A percentile compares a stretch with the other conserved stretches of the same genome.
Conservation (phyloP, 1,284 basidiomycete genomes). For the Marasmius sp. region DNA sequence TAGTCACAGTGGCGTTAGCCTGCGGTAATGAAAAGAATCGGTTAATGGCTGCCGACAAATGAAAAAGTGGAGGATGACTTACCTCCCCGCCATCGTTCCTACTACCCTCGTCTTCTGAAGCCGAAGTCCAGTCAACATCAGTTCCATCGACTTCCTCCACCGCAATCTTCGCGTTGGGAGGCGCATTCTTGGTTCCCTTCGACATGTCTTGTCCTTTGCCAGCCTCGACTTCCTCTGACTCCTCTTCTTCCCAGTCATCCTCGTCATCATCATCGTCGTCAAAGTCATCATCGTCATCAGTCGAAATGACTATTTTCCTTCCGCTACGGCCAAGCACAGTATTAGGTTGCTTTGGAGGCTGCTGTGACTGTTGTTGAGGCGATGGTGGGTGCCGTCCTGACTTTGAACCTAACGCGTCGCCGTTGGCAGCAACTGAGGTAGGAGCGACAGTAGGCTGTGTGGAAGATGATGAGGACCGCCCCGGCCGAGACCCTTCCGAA, state of each 20-base stretch:
- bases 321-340: slow-evolving; percentile 1
- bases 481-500: background rate
- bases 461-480: background rate
- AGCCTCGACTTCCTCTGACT: background rate
- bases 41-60: slow-evolving; percentile 12
- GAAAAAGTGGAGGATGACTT: background rate
- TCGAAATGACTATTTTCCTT: slow-evolving; percentile 34
- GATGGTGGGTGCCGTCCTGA: background rate
- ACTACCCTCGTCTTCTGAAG: slow-evolving; percentile 17
- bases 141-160: slow-evolving; percentile 43
- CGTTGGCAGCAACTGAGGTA: background rate
- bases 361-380: slow-evolving; percentile 14
- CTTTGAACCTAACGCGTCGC: background rate
- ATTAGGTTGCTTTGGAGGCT: slow-evolving; percentile 15
- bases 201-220: background rate
- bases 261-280: slow-evolving; percentile 51
- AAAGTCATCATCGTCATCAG: slow-evolving; percentile 41
- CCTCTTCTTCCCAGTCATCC: slow-evolving; percentile 35
- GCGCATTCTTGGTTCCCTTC: background rate
- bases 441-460: background rate
- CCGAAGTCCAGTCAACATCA: slow-evolving; percentile 37
- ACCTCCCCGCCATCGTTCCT: background rate
- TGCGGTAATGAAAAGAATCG: slow-evolving; percentile 7
- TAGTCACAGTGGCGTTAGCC: background rate
- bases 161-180: background rate